These are phyloP conservation scores for Plenodomus biglobosus DNA, from an alignment of 2,329 filamentous ascomycete species.

Conservation along the genomic window DNA sequence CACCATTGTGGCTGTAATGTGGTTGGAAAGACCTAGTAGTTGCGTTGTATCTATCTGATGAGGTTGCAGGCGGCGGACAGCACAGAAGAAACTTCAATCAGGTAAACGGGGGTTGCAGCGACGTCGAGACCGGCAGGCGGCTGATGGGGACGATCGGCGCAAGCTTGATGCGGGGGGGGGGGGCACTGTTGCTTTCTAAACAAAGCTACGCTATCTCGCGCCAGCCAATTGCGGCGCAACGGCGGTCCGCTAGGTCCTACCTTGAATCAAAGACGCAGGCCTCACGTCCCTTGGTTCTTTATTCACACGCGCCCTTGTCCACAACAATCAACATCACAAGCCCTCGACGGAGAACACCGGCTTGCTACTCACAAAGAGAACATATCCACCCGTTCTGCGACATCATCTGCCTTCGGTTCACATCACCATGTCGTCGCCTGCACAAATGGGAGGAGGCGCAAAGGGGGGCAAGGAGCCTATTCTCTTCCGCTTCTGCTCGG, in stretches of 20 bases:
- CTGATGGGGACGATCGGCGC: conserved; percentile 3
- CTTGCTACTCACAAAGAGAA: background rate
- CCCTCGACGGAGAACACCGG: background rate
- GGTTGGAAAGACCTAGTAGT: background rate
- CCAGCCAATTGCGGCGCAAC: background rate
- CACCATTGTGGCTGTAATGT: background rate
- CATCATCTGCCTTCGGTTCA: background rate
- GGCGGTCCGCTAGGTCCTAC: background rate
- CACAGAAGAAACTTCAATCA: background rate
- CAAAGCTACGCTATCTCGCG: conserved; percentile 4
- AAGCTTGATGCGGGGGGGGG: conserved; percentile 27
- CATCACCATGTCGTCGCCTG: conserved; percentile 42
- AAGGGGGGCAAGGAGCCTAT: conserved; percentile 67
- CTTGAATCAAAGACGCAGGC: background rate
- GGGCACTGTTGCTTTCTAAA: conserved; percentile 13
- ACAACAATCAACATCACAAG: background rate
- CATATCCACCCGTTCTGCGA: background rate
- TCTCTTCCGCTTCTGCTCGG: conserved; percentile 95
- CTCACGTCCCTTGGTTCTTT: background rate
- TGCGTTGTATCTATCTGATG: background rate
- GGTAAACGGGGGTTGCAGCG: conserved; percentile 11
- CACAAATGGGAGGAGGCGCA: conserved; percentile 37
- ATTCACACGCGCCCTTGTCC: background rate
- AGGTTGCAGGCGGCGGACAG: background rate
- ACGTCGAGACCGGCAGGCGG: conserved; percentile 6